Base-by-base conservation (phyloP, 202 grass and related monocot species). In the Alloteropsis angusta region DNA sequence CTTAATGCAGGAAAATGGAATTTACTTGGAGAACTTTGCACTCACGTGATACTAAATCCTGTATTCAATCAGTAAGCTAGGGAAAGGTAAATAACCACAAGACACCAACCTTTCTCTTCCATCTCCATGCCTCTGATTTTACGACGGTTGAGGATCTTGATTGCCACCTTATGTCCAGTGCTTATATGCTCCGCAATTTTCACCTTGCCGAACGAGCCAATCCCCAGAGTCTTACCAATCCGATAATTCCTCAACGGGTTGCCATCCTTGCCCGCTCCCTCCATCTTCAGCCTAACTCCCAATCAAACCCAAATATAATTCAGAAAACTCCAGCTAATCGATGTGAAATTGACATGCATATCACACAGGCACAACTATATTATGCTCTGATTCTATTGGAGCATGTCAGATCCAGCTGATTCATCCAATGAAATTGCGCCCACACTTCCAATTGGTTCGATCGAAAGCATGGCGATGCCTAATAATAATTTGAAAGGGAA, bases 111-210 rank as follows among this genome's bases (percentile, higher is more conserved):
- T 97, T 97, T 97, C 62, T 97, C 93, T 75, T 97, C 93, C 93
- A 97, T 97, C 16, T 97, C 93, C 90, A 97, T 85, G 88, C 66
- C 85, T 88, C 80, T 93, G 54, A 97, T 89, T 81, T 93, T 97
- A n/a, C 90, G 90, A 35, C 90, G 93, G 36, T 97, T 97, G 5
- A 97, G 90, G 64, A 97, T 92, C 78, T 97, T 97, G 48, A 97
- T 87, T 45, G 93, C 93, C 52, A 97, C 93, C 75, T 91, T 93
- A 56, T 97, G 93, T 8, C 93, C 86, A 12, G 90, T 97, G 44
- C 82, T 48, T 34, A 91, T 87, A 80, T 97, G 93, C 75, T 91
- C 93, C 2, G 93, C 93, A n/a, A 97, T 91, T 68, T 97, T 97
- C 15, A 97, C 93, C 60, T 97, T 97, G 8, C 93, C 93, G 14